Evolutionary conservation across 2,329 filamentous ascomycete genomes (phyloP).

Genomic region (Malbranchea cinnamomea): DNA sequence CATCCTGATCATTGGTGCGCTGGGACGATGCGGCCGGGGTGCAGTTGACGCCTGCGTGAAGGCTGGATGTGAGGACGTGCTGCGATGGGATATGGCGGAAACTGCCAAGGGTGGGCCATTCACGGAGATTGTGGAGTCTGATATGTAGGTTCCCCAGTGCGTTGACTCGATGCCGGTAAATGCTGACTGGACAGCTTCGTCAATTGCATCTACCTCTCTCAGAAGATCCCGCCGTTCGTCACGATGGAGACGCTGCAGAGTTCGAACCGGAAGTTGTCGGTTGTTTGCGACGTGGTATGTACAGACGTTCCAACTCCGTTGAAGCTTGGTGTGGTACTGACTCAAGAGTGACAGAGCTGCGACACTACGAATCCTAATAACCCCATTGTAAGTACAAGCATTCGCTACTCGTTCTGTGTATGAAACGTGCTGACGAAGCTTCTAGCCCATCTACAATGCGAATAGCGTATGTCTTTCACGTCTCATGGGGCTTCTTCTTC

Average conservation of each 20-base stretch:
- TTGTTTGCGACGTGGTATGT: slow-evolving; percentile 57
- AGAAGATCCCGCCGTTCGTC: slow-evolving; percentile 69
- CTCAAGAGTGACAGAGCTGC: slow-evolving; percentile 10
- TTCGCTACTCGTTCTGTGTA: neutral
- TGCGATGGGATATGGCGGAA: slow-evolving; percentile 66
- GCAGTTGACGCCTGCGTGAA: slow-evolving; percentile 66
- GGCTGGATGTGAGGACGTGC: slow-evolving; percentile 53
- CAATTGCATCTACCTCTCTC: slow-evolving; percentile 78
- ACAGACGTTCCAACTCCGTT: slow-evolving; percentile 16
- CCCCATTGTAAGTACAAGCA: slow-evolving; percentile 20
- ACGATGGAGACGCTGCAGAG: slow-evolving; percentile 52
- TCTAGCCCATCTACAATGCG: slow-evolving; percentile 58
- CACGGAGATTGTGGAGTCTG: slow-evolving; percentile 54
- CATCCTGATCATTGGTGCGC: slow-evolving; percentile 68
- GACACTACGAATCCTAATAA: slow-evolving; percentile 34
- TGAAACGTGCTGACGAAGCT: neutral
- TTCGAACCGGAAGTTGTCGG: slow-evolving; percentile 56
- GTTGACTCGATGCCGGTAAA: slow-evolving; percentile 3
- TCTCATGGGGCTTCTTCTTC: neutral
- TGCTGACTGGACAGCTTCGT: slow-evolving; percentile 49
- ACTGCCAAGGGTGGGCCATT: slow-evolving; percentile 65
- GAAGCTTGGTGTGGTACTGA: neutral
- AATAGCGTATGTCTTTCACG: slow-evolving; percentile 39
- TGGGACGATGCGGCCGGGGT: slow-evolving; percentile 38
- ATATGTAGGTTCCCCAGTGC: slow-evolving; percentile 24